Base-by-base conservation (phyloP, 2,329 filamentous ascomycete species). In the Trichophyton mentagrophytes region DNA sequence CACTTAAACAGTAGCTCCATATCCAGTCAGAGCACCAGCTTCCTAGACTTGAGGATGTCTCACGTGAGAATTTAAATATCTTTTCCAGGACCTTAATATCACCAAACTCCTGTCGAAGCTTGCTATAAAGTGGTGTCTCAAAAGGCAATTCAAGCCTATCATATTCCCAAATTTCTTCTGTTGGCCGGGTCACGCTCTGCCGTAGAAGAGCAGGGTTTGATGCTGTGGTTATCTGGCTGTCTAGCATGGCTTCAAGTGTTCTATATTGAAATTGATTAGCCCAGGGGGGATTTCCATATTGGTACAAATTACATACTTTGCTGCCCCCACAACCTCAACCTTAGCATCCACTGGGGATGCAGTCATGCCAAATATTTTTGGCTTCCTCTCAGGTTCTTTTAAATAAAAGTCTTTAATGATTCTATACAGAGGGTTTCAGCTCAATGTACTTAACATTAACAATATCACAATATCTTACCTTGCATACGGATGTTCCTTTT, bases 341-440 rank as follows among this genome's bases (percentile, higher is more conserved):
- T 89, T 87, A 0, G 89, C 85, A 74, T 97, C 91, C 2, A 96
- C 86, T 0, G 93, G 93, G 0, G 93, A 97, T 6, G 93, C 93
- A 1, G 93, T 99, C 92, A 97, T 96, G 27, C 92, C 92, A 65
- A 99, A 88, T 20, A 99, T 85, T 42, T 85, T 86, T 3, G 93
- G 93, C 3, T 84, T 80, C 0, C 69, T 66, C 0, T 78, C 74
- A 1, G 71, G 66, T 33, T 79, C 76, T 1, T 79, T 73, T 1
- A 83, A 65, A 68, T 96, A 97, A 66, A 89, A 90, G 62, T 95
- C 87, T 67, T 88, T 90, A 74, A 99, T 89, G 62, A 99, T 93
- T 30, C 80, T 81, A 62, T 42, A 53, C 7, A 27, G 6, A 3
- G 11, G 13, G 2, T 13, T 61, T 47, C 60, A 42, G 17, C 20